These are phyloP conservation scores for Coix lacrymajobi DNA, from an alignment of 176 grass and related monocot genomes.

Conservation along the genomic window DNA sequence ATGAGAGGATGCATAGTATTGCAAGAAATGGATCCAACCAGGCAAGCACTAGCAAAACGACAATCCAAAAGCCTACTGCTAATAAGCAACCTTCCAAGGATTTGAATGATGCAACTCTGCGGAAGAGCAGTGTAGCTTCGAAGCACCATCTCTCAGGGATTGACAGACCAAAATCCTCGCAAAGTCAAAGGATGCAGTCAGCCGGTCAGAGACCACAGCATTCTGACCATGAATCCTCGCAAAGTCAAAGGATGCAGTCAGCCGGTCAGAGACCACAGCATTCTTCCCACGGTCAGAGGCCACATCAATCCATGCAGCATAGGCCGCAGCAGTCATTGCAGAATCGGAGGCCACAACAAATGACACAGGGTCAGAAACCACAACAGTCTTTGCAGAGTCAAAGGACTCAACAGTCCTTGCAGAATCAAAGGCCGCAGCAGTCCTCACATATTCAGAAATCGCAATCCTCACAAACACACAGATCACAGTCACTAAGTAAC, in stretches of 20 bases:
- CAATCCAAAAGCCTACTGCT: constrained; percentile 27
- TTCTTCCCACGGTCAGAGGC: constrained; percentile 34
- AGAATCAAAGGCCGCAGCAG: constrained; percentile 31
- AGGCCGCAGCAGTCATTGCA: constrained; percentile 23
- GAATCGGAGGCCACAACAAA: constrained; percentile 4
- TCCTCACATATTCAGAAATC: constrained; percentile 24
- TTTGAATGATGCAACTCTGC: constrained; percentile 31
- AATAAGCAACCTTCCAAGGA: constrained; percentile 54
- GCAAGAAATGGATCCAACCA: constrained; percentile 45
- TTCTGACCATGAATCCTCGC: no score
- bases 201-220: constrained; percentile 31
- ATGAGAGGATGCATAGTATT: constrained; percentile 27
- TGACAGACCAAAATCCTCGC: constrained; percentile 19
- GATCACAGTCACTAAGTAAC: constrained; percentile 27
- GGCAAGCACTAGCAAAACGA: constrained; percentile 28
- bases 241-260: constrained; percentile 36
- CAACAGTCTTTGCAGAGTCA: neutral
- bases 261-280: constrained; percentile 31
- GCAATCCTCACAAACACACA: constrained; percentile 32
- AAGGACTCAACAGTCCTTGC: constrained; percentile 1
- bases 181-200: constrained; percentile 36
- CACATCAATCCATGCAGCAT: neutral
- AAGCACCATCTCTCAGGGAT: constrained; percentile 30
- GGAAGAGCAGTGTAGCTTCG: constrained; percentile 26
- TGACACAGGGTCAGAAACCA: constrained; percentile 10